Conservation (phyloP, 1,284 basidiomycete genomes). For the Boletus semigastroideus region DNA sequence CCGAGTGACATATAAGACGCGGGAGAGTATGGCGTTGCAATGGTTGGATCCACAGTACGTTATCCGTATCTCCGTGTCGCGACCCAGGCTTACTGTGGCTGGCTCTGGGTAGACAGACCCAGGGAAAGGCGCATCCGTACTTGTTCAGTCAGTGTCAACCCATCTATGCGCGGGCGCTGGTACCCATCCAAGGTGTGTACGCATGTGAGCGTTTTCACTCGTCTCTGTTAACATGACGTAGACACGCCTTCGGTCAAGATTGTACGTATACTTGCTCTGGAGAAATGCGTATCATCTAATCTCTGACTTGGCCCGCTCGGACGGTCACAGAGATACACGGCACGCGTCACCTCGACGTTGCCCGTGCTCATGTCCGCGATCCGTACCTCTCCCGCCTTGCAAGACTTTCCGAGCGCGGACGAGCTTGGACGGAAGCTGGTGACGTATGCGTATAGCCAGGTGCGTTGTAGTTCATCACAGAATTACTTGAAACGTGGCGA, state of each 20-base stretch:
- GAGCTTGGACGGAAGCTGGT: conserved; percentile 57
- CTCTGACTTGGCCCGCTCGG: too few relatives aligned
- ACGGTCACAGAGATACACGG: conserved; percentile 64
- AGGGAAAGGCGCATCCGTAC: conserved; percentile 84
- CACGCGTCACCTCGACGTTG: conserved; percentile 72
- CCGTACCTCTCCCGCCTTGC: conserved; percentile 70
- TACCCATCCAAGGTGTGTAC: conserved; percentile 72
- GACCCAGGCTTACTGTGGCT: not conserved
- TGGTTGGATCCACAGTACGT: conserved; percentile 86
- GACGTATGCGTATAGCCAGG: conserved; percentile 59
- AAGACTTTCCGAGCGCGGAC: conserved; percentile 65
- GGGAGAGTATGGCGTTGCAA: conserved; percentile 86
- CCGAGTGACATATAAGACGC: conserved; percentile 62
- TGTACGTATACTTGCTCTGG: conserved; percentile 40
- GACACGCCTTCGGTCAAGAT: conserved; percentile 76
- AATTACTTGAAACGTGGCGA: too few relatives aligned
- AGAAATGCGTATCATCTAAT: too few relatives aligned
- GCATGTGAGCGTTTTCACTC: too few relatives aligned
- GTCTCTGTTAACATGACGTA: conserved; percentile 22
- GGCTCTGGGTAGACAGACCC: conserved; percentile 70
- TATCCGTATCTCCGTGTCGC: not conserved
- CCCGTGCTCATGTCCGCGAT: conserved; percentile 87
- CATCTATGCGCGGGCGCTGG: conserved; percentile 80
- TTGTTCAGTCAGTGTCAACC: conserved; percentile 96
- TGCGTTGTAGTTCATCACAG: conserved; percentile 12